These are phyloP conservation scores for Apostasia ramifera DNA, from an alignment of 106 monocot genomes.

Conservation along the genomic window DNA sequence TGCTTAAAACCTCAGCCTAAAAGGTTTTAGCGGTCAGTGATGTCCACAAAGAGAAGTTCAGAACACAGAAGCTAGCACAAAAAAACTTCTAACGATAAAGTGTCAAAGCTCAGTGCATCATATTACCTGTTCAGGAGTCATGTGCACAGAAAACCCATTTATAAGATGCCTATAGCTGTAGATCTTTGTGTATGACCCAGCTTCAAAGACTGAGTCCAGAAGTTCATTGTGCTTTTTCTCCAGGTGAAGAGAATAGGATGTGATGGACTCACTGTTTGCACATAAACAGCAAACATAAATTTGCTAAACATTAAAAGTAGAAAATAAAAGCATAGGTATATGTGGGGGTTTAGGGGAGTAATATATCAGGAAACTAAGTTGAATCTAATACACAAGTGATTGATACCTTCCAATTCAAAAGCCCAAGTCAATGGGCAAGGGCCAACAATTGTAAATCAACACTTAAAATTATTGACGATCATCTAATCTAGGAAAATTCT, in stretches of 20 bases:
- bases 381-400: too few relatives aligned
- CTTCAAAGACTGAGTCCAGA: conserved; percentile 82
- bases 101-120: background rate
- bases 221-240: conserved; percentile 73
- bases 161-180: conserved; percentile 92
- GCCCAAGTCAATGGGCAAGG: too few relatives aligned
- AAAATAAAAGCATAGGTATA: too few relatives aligned
- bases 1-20: conserved; percentile 66
- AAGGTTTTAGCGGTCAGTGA: background rate
- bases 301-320: background rate
- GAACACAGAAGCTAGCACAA: background rate
- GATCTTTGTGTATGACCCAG: conserved; percentile 70
- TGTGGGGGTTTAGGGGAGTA: too few relatives aligned
- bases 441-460: too few relatives aligned
- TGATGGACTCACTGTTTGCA: conserved; percentile 57
- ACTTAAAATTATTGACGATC: too few relatives aligned
- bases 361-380: too few relatives aligned
- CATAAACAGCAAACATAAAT: background rate
- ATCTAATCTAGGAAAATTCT: too few relatives aligned
- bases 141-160: conserved; percentile 87
- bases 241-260: conserved; percentile 78
- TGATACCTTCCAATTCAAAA: too few relatives aligned
- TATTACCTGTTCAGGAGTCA: conserved; percentile 70
- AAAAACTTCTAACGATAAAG: background rate
- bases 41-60: background rate